phyloP scores from a whole-genome alignment of 1,139 yeast species.

The Taiozyma sp. region DNA sequence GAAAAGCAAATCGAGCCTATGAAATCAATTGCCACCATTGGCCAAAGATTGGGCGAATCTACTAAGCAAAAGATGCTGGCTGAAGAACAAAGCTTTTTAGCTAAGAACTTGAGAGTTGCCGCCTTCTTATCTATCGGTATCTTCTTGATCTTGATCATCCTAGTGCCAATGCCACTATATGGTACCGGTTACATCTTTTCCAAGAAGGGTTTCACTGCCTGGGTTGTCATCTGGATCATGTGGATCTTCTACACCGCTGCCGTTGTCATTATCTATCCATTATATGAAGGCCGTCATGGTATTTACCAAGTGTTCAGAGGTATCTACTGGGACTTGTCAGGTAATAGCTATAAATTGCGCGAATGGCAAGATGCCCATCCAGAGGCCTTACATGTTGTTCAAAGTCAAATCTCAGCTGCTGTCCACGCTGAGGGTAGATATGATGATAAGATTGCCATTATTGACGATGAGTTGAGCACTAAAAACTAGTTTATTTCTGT shows the following conservation, averaged over 20 bases:
- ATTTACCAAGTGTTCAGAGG: constrained; percentile 65
- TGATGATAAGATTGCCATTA: constrained; percentile 14
- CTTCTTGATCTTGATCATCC: constrained; percentile 54
- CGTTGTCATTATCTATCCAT: constrained; percentile 56
- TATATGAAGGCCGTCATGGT: constrained; percentile 65
- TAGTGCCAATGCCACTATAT: constrained; percentile 92
- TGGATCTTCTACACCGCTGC: constrained; percentile 62
- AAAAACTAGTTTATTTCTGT: neutral
- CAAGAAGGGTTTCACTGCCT: constrained; percentile 71
- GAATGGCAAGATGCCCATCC: constrained; percentile 73
- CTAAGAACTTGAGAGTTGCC: constrained; percentile 51
- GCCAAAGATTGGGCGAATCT: constrained; percentile 39
- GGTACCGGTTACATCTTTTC: constrained; percentile 71
- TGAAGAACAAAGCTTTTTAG: constrained; percentile 41
- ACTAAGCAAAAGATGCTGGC: constrained; percentile 33
- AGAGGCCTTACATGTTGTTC: constrained; percentile 64
- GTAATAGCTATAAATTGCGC: constrained; percentile 64
- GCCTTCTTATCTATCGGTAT: constrained; percentile 49
- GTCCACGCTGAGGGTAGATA: constrained; percentile 15
- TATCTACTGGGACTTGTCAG: constrained; percentile 77
- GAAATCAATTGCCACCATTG: constrained; percentile 31
- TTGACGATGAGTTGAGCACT: constrained; percentile 18
- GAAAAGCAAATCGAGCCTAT: constrained; percentile 35
- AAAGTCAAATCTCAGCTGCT: constrained; percentile 46
- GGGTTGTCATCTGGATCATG: constrained; percentile 71